A percentile compares a stretch with the other conserved stretches of the same genome.
phyloP scores from a whole-genome alignment of 2,329 filamentous ascomycete species.

The Fusarium sororula region DNA sequence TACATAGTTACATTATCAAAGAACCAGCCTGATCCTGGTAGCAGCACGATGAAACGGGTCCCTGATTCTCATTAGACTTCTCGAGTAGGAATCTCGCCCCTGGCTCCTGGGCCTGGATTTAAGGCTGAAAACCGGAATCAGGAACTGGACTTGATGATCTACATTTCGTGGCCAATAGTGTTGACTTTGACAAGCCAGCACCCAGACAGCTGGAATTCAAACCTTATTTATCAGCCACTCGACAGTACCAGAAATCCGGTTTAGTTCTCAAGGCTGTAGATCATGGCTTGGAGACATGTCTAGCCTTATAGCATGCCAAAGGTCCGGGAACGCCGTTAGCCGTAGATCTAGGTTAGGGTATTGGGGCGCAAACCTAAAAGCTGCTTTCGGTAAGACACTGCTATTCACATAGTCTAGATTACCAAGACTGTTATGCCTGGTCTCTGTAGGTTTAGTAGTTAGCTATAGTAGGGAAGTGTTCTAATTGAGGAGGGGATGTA shows the following conservation, averaged over 20 bases:
- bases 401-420: background rate
- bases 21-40: accelerated
- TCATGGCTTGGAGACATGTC: background rate
- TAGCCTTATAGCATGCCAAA: background rate
- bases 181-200: background rate
- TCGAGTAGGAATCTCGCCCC: accelerated
- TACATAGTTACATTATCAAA: accelerated
- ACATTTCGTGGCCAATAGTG: background rate
- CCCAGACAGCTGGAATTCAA: background rate
- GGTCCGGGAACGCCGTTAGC: background rate
- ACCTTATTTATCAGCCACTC: too few relatives aligned
- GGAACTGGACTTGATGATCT: background rate
- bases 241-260: background rate
- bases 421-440: accelerated
- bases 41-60: accelerated
- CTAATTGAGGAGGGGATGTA: accelerated
- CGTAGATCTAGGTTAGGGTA: accelerated
- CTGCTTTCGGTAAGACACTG: background rate
- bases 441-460: accelerated
- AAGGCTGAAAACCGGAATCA: accelerated
- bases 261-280: background rate
- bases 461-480: accelerated
- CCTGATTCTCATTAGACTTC: accelerated
- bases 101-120: background rate
- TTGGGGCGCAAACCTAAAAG: background rate